Conservation (phyloP, 495 filamentous ascomycete species). For the Aspergillus egyptiacus region DNA sequence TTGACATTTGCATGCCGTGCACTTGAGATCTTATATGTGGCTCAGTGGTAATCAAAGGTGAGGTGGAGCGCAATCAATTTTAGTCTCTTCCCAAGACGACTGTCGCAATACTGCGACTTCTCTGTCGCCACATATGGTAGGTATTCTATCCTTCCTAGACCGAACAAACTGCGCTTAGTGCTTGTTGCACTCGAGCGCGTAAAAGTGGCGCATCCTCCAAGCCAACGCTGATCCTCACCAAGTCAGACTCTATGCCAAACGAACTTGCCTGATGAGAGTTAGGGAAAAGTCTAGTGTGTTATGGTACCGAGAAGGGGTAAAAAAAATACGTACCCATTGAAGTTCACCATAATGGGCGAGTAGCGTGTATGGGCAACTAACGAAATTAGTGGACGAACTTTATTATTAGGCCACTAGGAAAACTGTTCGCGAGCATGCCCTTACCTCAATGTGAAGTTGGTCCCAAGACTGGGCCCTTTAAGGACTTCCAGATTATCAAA, state of each 20-base stretch:
- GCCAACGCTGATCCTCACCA: slow-evolving; percentile 86
- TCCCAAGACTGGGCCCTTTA: slow-evolving; percentile 92
- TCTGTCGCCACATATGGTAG: no score
- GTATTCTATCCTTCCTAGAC: slow-evolving; percentile 6
- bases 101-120: no score
- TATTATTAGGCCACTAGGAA: no score
- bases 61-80: neutral
- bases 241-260: slow-evolving; percentile 68
- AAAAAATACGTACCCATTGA: slow-evolving; percentile 61
- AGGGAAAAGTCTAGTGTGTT: slow-evolving; percentile 12
- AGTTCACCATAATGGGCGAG: slow-evolving; percentile 89
- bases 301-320: neutral
- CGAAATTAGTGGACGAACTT: no score
- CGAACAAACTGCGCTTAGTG: slow-evolving; percentile 40
- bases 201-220: slow-evolving; percentile 72
- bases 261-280: slow-evolving; percentile 52
- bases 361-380: slow-evolving; percentile 78
- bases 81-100: no score
- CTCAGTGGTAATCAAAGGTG: no score
- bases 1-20: neutral
- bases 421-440: no score
- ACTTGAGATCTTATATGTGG: no score
- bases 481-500: slow-evolving; percentile 81
- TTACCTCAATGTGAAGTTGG: slow-evolving; percentile 85
- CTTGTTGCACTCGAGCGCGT: slow-evolving; percentile 39